These are phyloP conservation scores for Hirsutella thompsonii DNA, from an alignment of 2,329 filamentous ascomycete genomes.

Conservation along the genomic window DNA sequence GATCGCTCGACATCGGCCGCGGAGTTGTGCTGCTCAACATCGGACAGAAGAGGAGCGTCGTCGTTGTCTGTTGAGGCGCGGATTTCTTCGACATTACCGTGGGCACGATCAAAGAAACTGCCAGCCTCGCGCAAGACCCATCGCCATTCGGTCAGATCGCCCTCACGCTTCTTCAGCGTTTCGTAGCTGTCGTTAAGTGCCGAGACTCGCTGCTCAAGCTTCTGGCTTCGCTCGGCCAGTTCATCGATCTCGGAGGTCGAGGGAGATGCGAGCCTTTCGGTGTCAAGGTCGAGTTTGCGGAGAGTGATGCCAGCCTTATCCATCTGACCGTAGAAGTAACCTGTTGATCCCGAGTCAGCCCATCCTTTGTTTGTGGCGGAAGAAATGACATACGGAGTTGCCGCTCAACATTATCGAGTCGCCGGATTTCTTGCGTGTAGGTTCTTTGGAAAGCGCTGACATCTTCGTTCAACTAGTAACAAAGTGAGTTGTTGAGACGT, in stretches of 20 bases:
- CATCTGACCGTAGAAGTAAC: constrained; percentile 93
- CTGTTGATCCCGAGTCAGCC: constrained; percentile 31
- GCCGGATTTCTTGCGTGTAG: constrained; percentile 93
- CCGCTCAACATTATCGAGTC: constrained; percentile 94
- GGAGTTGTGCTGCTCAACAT: constrained; percentile 71
- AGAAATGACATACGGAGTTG: constrained; percentile 64
- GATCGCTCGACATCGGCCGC: constrained; percentile 64
- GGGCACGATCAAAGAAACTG: constrained; percentile 91
- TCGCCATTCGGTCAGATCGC: constrained; percentile 94
- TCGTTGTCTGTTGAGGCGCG: constrained; percentile 80
- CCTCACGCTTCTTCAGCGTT: constrained; percentile 92
- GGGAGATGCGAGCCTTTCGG: constrained; percentile 73
- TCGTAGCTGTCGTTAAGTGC: constrained; percentile 98
- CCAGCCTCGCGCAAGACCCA: constrained; percentile 95
- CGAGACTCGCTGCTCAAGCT: constrained; percentile 78
- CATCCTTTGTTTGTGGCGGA: neutral
- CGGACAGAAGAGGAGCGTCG: constrained; percentile 84
- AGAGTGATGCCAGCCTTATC: constrained; percentile 81
- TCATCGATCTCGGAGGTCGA: constrained; percentile 94
- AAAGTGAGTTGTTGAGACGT: neutral
- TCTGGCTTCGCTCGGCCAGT: constrained; percentile 81
- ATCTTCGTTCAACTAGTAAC: constrained; percentile 70
- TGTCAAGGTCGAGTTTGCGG: constrained; percentile 82
- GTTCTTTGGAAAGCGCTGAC: constrained; percentile 92
- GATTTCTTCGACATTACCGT: constrained; percentile 94